These are phyloP conservation scores for Penicillium mononematosum DNA, from an alignment of 495 filamentous ascomycete species.

Conservation along the genomic window DNA sequence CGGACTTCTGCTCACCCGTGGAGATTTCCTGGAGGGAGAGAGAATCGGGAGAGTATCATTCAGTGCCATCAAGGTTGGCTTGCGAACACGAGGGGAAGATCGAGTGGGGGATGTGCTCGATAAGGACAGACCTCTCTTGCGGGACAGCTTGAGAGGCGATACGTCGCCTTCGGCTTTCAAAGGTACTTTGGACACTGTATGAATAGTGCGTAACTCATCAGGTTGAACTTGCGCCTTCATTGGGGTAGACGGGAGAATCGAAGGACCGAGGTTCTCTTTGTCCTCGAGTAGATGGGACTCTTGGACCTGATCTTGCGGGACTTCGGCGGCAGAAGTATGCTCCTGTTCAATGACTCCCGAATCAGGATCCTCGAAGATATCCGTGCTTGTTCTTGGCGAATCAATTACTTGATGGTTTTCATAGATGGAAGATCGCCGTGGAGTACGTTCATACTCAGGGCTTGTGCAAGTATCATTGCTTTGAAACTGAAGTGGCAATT, in stretches of 20 bases:
- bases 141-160: conserved; percentile 55
- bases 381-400: conserved; percentile 17
- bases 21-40: conserved; percentile 29
- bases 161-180: conserved; percentile 66
- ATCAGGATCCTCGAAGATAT: conserved; percentile 30
- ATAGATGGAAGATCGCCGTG: conserved; percentile 6
- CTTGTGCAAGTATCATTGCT: conserved; percentile 13
- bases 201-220: conserved; percentile 47
- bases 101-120: conserved; percentile 40
- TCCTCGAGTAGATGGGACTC: conserved; percentile 21
- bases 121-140: conserved; percentile 54
- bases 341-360: background rate
- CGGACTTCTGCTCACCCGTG: conserved; percentile 22
- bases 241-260: conserved; percentile 38
- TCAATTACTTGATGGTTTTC: conserved; percentile 8
- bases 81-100: conserved; percentile 35
- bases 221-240: conserved; percentile 19
- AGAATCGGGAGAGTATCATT: conserved; percentile 18
- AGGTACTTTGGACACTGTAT: conserved; percentile 75
- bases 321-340: conserved; percentile 5
- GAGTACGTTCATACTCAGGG: conserved; percentile 9
- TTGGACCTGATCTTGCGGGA: conserved; percentile 18
- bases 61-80: conserved; percentile 22
- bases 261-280: conserved; percentile 35
- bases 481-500: conserved; percentile 21